These are phyloP conservation scores for Saururus chinensis DNA, from an alignment of 164 flowering plant species.

Conservation along the genomic window DNA sequence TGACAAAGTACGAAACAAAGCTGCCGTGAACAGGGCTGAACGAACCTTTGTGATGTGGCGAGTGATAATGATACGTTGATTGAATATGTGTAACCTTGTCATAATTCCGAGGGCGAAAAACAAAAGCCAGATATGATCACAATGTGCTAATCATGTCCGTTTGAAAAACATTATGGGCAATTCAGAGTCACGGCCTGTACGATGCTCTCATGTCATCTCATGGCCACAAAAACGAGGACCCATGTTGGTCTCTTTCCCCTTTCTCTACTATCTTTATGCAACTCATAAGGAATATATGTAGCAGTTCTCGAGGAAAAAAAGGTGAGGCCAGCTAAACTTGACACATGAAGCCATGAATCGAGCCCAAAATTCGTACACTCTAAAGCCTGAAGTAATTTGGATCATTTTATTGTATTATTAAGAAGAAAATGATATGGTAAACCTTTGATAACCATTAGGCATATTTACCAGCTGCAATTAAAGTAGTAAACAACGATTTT, in stretches of 20 bases:
- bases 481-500: too few relatives aligned
- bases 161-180: neutral
- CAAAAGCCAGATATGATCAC: constrained; percentile 1
- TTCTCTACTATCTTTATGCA: too few relatives aligned
- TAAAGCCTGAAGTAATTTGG: too few relatives aligned
- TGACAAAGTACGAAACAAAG: neutral
- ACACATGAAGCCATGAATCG: too few relatives aligned
- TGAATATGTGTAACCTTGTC: neutral
- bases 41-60: neutral
- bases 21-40: neutral
- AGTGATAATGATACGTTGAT: constrained; percentile 1
- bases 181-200: neutral
- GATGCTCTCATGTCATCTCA: constrained; percentile 5
- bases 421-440: too few relatives aligned
- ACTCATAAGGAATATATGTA: too few relatives aligned
- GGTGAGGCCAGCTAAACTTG: too few relatives aligned
- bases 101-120: constrained; percentile 6
- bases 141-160: neutral
- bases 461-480: too few relatives aligned
- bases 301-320: too few relatives aligned
- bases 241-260: neutral
- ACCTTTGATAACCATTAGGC: too few relatives aligned
- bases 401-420: too few relatives aligned
- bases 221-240: neutral
- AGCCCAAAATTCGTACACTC: too few relatives aligned